Base-by-base conservation (phyloP, 768 basidiomycete genomes). In the Steccherinum ochraceum region DNA sequence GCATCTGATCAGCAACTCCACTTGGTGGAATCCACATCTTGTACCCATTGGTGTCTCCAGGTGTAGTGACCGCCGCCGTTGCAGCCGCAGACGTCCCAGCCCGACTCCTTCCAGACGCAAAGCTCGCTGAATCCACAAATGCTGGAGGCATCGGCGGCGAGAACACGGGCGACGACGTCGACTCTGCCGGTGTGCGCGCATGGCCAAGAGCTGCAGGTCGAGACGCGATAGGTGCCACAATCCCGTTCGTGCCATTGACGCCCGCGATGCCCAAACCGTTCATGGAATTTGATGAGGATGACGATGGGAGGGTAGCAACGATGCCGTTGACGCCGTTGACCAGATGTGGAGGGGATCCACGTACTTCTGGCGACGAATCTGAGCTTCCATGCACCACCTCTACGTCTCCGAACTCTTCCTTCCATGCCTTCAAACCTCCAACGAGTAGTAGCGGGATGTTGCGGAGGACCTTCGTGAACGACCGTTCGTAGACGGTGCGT, bases 341-440 rank as follows among this genome's bases (percentile, higher is more conserved):
- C 5, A 30, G 16, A 19, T 41, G 24, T 13, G 23, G 21, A 3
- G 40, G 26, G 11, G 42, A 11, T 16, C 54, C 20, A 4, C 48
- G 21, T 11, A 18, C 20, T 26, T 50, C 49, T 5, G 19, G 3
- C 1, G 40, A 13, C 24, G 52, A 18, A 40, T 56, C 54, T 43
- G 59, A 35, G 24, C 54, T 45, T 19, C 62, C 57, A 16, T 58
- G 51, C 56, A 47, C 58, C 46, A 74, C 61, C 50, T 68, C 69
- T 1, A 64, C 64, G 16, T 72, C 74, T 1, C 79, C 75, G 45
- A 86, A 65, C 43, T 78, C 76, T 46, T 64, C 70, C 60, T 77
- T 81, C 93, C 93, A 98, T 2, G 83, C 89, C 45, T 84, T 77
- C 44, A 91, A 71, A 1, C 95, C 95, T 2, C 94, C 95, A 3